Percentiles rank a stretch among this genome's conserved stretches.
Evolutionary conservation across 345 rosid species (phyloP).

Genomic region (Balakata baccata): DNA sequence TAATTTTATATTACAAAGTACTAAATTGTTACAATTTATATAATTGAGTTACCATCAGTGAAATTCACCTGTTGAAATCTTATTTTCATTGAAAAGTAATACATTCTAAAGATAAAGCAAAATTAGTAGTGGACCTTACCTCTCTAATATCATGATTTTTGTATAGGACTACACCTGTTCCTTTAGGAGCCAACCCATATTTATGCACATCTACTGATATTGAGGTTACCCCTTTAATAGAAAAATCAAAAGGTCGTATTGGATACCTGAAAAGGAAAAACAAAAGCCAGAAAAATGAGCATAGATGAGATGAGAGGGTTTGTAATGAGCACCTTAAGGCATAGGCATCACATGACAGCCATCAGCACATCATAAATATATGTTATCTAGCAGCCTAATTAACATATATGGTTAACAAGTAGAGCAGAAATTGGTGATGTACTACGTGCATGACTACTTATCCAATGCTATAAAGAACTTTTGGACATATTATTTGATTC

Average conservation of each 20-base stretch:
- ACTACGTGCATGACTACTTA: background rate
- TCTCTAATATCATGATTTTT: slow-evolving; percentile 92
- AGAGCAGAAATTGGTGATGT: background rate
- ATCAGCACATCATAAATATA: background rate
- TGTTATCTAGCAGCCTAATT: background rate
- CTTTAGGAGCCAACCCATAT: slow-evolving; percentile 96
- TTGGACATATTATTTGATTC: background rate
- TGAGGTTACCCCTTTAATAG: slow-evolving; percentile 85
- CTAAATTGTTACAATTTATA: too few species aligned
- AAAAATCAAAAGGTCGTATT: slow-evolving; percentile 82
- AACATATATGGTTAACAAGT: background rate
- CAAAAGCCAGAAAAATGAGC: background rate
- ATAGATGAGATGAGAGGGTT: background rate
- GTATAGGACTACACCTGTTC: slow-evolving; percentile 87
- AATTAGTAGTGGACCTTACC: slow-evolving; percentile 36
- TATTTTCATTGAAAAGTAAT: too few species aligned
- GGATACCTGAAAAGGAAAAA: slow-evolving; percentile 51
- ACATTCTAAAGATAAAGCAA: background rate
- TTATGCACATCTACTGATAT: slow-evolving; percentile 89
- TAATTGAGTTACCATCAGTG: too few species aligned
- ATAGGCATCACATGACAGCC: background rate
- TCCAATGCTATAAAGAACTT: background rate
- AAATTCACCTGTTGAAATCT: too few species aligned
- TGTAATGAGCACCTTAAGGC: slow-evolving; percentile 2
- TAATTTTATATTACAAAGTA: too few species aligned